Conservation (phyloP, 202 grass and related monocot genomes). For the Tripidium arundinaceum region DNA sequence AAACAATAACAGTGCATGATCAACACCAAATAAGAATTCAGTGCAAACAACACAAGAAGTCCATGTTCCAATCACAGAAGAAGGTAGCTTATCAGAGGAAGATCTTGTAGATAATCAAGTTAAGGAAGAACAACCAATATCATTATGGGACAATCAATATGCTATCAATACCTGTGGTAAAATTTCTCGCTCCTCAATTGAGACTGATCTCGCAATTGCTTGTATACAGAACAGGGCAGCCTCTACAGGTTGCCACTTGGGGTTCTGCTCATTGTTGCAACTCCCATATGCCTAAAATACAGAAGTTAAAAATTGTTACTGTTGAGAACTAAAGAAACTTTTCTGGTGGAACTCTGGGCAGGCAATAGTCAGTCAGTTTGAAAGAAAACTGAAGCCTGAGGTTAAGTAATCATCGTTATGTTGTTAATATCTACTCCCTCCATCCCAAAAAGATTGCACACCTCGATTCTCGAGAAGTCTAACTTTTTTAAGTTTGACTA, state of each 20-base stretch:
- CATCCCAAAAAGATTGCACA: no score
- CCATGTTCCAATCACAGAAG: background rate
- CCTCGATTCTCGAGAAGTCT: no score
- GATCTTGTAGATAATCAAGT: background rate
- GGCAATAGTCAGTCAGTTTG: constrained; percentile 13
- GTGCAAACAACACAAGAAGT: background rate
- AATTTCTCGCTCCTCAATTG: constrained; percentile 76
- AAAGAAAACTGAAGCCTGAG: constrained; percentile 4
- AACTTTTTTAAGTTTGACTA: no score
- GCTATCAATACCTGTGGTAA: constrained; percentile 65
- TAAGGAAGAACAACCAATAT: background rate
- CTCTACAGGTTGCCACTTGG: constrained; percentile 90
- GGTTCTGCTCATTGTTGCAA: constrained; percentile 43
- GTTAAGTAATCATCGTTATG: background rate
- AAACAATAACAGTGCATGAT: constrained; percentile 26
- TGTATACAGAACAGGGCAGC: constrained; percentile 91
- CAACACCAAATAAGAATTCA: constrained; percentile 7
- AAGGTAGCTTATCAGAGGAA: background rate
- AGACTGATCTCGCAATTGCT: constrained; percentile 83
- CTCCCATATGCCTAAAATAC: constrained; percentile 62
- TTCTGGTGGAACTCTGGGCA: background rate
- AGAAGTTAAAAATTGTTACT: constrained; percentile 20
- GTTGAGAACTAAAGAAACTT: background rate
- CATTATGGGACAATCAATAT: background rate
- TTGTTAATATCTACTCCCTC: no score